These are phyloP conservation scores for Pachyrhizus erosus DNA, from an alignment of 306 rosid genomes.

Conservation along the genomic window DNA sequence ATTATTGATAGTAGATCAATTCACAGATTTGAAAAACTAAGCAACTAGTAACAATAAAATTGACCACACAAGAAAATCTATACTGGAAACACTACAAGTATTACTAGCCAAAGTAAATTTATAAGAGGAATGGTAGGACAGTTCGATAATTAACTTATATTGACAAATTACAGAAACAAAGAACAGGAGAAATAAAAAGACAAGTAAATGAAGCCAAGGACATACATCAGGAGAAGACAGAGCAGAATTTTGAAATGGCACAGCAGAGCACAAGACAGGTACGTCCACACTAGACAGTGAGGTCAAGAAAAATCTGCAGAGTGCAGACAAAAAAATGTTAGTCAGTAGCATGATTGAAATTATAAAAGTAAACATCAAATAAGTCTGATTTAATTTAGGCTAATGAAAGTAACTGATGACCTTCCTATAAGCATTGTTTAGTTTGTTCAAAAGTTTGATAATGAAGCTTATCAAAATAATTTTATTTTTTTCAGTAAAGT, in stretches of 20 bases:
- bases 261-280: constrained; percentile 82
- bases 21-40: neutral
- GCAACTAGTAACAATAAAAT: constrained; percentile 5
- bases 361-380: constrained; percentile 25
- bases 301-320: constrained; percentile 73
- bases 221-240: constrained; percentile 81
- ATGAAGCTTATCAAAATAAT: neutral
- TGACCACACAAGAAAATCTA: neutral
- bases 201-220: constrained; percentile 9
- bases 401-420: neutral
- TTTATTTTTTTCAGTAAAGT: neutral
- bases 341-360: constrained; percentile 34
- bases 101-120: constrained; percentile 3
- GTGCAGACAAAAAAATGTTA: constrained; percentile 43
- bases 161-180: constrained; percentile 25
- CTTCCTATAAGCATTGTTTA: neutral
- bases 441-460: neutral
- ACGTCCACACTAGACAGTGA: constrained; percentile 77
- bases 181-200: constrained; percentile 10
- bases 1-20: neutral
- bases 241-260: constrained; percentile 87
- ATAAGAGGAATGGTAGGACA: constrained; percentile 24
- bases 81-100: neutral
- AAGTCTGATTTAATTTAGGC: neutral
- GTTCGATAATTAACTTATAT: constrained; percentile 30